Conservation (phyloP, 441 rosid species). For the Gossypium davidsonii region DNA sequence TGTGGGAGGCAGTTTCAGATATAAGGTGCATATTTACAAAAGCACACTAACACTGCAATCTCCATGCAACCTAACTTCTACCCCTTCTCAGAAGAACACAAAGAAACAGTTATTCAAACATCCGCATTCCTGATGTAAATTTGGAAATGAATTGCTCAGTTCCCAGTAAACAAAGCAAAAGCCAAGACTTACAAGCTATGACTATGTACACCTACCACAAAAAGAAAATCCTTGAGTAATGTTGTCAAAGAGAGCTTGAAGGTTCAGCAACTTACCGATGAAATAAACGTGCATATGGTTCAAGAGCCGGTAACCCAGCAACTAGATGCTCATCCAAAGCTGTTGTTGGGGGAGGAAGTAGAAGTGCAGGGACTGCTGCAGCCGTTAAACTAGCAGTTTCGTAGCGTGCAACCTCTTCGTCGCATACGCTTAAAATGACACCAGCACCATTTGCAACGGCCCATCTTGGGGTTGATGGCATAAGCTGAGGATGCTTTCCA, state of each 20-base stretch:
- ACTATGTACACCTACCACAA: background rate
- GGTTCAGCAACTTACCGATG: conserved; percentile 61
- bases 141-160: background rate
- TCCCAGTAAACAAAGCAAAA: background rate
- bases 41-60: background rate
- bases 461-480: conserved; percentile 98
- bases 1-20: background rate
- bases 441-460: conserved; percentile 99
- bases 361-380: conserved; percentile 95
- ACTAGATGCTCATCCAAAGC: conserved; percentile 95
- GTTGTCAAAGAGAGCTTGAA: background rate
- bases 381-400: conserved; percentile 96
- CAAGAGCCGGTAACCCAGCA: conserved; percentile 98
- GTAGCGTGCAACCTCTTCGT: conserved; percentile 95
- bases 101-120: background rate
- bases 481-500: conserved; percentile 97
- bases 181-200: background rate
- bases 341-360: conserved; percentile 97
- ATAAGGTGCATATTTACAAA: background rate
- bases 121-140: background rate
- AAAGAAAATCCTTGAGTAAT: background rate
- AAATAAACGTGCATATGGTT: conserved; percentile 94
- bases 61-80: background rate
- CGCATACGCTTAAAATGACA: conserved; percentile 94
- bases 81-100: background rate